Evolutionary conservation across 2,329 filamentous ascomycete genomes (phyloP).

Genomic region (Domatiomyces catenatus): DNA sequence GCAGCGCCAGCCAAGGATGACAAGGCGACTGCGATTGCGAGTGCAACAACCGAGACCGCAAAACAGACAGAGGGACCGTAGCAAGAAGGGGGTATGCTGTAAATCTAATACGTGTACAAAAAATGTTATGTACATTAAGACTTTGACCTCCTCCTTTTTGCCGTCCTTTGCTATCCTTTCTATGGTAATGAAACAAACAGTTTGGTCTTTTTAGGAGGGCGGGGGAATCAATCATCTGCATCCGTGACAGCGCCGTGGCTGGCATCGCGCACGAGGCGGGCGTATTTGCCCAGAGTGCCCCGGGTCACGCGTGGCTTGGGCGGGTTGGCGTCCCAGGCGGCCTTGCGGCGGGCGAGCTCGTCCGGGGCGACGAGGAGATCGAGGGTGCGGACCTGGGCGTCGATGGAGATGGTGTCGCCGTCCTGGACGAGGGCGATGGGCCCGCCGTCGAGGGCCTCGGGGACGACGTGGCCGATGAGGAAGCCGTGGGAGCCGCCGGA

Average conservation of each 20-base stretch:
- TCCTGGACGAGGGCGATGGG: constrained; percentile 71
- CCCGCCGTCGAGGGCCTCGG: constrained; percentile 71
- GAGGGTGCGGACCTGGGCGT: constrained; percentile 55
- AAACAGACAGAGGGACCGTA: not conserved
- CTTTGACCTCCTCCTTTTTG: not conserved
- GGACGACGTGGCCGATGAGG: constrained; percentile 75
- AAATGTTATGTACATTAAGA: not conserved
- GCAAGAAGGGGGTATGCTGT: not conserved
- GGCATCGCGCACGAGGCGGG: constrained; percentile 33
- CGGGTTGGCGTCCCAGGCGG: constrained; percentile 42
- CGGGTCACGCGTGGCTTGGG: constrained; percentile 44
- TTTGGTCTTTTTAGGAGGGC: too few relatives aligned
- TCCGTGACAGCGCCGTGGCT: constrained; percentile 36
- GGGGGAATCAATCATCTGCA: constrained; percentile 15
- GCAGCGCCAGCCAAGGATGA: not conserved
- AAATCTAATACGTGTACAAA: not conserved
- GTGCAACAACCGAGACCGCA: not conserved
- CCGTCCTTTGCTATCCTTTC: not conserved
- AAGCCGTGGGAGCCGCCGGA: constrained; percentile 73
- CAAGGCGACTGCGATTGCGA: not conserved
- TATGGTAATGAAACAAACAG: not conserved
- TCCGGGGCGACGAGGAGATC: constrained; percentile 51
- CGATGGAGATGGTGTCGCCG: constrained; percentile 67
- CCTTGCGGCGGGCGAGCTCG: constrained; percentile 44
- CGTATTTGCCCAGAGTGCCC: constrained; percentile 59